Base-by-base conservation (phyloP, 805 yeast genomes). In the Yamadazyma scolyti region DNA sequence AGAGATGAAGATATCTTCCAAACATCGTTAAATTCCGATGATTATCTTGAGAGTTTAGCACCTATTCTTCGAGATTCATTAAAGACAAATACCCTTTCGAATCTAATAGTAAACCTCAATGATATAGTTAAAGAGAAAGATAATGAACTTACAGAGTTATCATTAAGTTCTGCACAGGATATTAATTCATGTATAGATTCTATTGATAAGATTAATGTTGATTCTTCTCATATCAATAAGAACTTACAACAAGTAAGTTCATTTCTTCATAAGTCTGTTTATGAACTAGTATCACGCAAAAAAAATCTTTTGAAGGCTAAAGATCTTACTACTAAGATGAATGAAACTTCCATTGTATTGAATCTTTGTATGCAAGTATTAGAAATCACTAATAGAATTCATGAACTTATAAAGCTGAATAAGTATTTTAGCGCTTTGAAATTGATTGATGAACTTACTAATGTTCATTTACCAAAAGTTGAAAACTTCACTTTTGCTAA, bases 341-440 rank as follows among this genome's bases (percentile, higher is more conserved):
- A 75, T 31, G 86, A 83, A 43, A 81, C 95, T 0, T 74, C 74
- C 6, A 68, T 73, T 23, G 77, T 86, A 13, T 74, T 90, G 20
- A 76, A 73, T 33, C 69, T 79, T 29, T 82, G 95, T 43, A 65
- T 89, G 15, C 87, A 82, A 42, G 89, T 89, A 7, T 67, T 90
- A 33, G 95, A 89, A 48, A 72, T 83, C 44, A 83, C 95, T 10
- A 89, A 88, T 57, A 83, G 79, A 47, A 84, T 88, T 28, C 86
- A 87, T 50, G 89, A 84, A 23, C 64, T 89, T 49, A 82, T 87
- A 39, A 74, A 78, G 31, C 77, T 76, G 37, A 77, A 78, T 46
- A 79, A 80, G 44, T 85, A 84, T 46, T 89, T 86, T 53, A 83
- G 83, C 37, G 97, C 97, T 0, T 73, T 93, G 45, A 86, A 87